Evolutionary conservation across 208 protist species (phyloP).

Genomic region (Porcisia deanei): DNA sequence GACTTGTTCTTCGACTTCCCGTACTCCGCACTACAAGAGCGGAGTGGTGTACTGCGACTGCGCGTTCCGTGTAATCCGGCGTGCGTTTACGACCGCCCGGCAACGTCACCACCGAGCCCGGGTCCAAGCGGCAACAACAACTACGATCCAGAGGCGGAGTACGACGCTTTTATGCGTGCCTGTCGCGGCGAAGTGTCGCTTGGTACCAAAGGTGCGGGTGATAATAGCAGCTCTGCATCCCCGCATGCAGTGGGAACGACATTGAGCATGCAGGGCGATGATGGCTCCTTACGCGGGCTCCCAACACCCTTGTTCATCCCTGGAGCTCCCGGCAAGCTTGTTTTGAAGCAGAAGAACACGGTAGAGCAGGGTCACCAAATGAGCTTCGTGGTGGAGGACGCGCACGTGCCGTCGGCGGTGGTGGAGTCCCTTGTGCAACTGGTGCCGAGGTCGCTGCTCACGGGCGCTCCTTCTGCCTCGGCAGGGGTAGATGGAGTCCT

Average conservation of each 20-base stretch:
- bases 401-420: constrained; percentile 42
- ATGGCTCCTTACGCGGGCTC: constrained; percentile 7
- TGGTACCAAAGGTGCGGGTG: neutral
- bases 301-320: constrained; percentile 18
- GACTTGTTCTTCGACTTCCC: constrained; percentile 83
- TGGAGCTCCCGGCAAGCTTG: constrained; percentile 38
- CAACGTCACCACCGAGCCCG: neutral
- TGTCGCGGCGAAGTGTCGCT: constrained; percentile 13
- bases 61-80: constrained; percentile 46
- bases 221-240: neutral
- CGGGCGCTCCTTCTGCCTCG: constrained; percentile 5
- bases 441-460: constrained; percentile 18
- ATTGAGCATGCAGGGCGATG: neutral
- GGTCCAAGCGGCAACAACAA: neutral
- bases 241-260: neutral
- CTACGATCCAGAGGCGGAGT: constrained; percentile 31
- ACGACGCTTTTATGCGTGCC: constrained; percentile 25
- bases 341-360: constrained; percentile 67
- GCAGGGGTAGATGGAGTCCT: neutral
- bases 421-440: constrained; percentile 34
- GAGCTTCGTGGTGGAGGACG: constrained; percentile 50
- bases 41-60: constrained; percentile 55
- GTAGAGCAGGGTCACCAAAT: constrained; percentile 74
- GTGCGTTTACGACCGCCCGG: neutral
- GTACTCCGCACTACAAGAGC: constrained; percentile 32